Base-by-base conservation (phyloP, 2,329 filamentous ascomycete genomes). In the Cladobotryum mycophilum region DNA sequence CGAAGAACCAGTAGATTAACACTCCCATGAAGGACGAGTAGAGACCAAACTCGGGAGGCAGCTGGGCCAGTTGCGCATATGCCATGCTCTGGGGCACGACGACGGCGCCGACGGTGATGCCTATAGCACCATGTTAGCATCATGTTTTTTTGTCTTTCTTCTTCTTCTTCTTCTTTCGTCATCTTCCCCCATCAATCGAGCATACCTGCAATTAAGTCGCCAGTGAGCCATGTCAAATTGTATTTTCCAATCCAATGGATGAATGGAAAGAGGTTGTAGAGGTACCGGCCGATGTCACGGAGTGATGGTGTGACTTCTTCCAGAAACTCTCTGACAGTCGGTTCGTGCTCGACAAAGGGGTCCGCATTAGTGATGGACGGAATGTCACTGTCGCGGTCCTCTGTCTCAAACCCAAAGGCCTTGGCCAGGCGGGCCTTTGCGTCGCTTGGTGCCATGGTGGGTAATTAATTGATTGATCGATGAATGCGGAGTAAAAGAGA, bases 1-100 rank as follows among this genome's bases (percentile, higher is more conserved):
- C 92, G 64, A 97, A 97, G 68, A 96, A 91, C 92, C 92, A 97
- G 70, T 97, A 97, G 59, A 96, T 77, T 55, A 96, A 69, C 17
- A 96, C 91, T 53, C 92, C 92, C 82, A 96, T 95, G 64, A 97
- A 97, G 0, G 91, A 96, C 1, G 92, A 91, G 59, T 72, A 72
- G 15, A 79, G 60, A 13, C 76, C 76, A 60, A 73, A 79, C 56
- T 79, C 71, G 22, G 74, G 68, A 4, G 68, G 65, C 44, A 79
- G 69, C 51, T 71, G 64, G 3, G 76, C 76, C 15, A 79, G 63
- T 35, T 72, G 61, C 17, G 76, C 76, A 50, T 79, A 79, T 3
- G 75, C 76, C 76, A 79, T 79, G 40, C 71, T 70, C 59, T 79
- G 76, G 2, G 76, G 76, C n/a, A 79, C 74, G 45, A 78, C 75